phyloP scores from a whole-genome alignment of 345 rosid species.

The Alliaria petiolata region DNA sequence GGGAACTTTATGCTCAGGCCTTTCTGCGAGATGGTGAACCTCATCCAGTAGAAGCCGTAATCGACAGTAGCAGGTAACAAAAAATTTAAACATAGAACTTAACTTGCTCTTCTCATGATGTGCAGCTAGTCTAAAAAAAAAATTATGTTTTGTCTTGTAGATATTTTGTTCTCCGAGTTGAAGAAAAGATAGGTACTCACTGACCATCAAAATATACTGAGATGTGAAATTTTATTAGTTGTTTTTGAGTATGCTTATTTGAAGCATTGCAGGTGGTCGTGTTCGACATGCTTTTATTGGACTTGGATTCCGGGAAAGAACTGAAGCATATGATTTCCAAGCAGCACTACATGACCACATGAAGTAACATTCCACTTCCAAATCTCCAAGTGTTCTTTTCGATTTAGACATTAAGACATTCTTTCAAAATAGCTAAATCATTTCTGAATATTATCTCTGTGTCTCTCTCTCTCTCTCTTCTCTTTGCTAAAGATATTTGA shows the following conservation, averaged over 20 bases:
- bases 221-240: constrained; percentile 1
- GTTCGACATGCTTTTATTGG: constrained; percentile 95
- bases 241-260: constrained; percentile 14
- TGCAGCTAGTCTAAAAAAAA: not conserved
- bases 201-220: not conserved
- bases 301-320: constrained; percentile 95
- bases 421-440: not conserved
- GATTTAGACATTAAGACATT: not conserved
- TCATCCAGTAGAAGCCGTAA: constrained; percentile 95
- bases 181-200: constrained; percentile 79
- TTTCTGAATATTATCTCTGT: not conserved
- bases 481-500: constrained; percentile 55
- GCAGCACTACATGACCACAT: constrained; percentile 96
- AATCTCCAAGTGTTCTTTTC: not conserved
- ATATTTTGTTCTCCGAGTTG: constrained; percentile 97
- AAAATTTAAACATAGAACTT: not conserved
- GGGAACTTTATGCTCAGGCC: constrained; percentile 91
- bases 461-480: not conserved
- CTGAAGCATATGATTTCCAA: constrained; percentile 97
- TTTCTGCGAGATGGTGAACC: constrained; percentile 90
- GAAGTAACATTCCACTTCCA: constrained; percentile 51
- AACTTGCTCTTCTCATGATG: constrained; percentile 9
- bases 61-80: constrained; percentile 94
- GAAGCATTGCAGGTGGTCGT: constrained; percentile 73
- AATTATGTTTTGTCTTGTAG: constrained; percentile 52